Conservation (phyloP, 306 rosid species). For the Malus domestica region DNA sequence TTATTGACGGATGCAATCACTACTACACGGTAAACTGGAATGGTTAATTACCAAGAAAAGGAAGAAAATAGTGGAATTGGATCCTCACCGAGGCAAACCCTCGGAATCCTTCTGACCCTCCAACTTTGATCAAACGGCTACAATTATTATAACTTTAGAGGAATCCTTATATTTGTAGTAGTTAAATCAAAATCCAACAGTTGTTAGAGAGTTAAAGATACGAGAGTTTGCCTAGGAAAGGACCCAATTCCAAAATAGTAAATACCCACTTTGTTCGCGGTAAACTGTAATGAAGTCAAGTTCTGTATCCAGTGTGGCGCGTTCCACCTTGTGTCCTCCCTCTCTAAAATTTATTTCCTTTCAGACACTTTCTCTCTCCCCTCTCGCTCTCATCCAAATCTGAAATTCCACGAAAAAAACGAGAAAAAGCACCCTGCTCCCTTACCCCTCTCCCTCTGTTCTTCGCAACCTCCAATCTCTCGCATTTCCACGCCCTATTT, state of each 20-base stretch:
- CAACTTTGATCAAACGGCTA: no score
- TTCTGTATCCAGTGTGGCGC: constrained; percentile 46
- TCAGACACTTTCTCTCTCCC: not conserved
- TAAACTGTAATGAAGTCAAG: constrained; percentile 32
- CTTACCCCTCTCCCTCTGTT: not conserved
- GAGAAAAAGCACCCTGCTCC: not conserved
- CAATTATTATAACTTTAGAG: no score
- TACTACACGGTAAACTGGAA: no score
- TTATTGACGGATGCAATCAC: no score
- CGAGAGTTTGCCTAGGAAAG: no score
- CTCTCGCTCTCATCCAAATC: not conserved
- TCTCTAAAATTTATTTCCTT: not conserved
- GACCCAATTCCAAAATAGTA: no score
- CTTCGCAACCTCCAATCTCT: constrained; percentile 16
- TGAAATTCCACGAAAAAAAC: not conserved
- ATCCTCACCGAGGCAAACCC: no score
- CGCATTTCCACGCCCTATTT: constrained; percentile 40
- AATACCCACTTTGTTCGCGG: not conserved
- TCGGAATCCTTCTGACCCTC: no score
- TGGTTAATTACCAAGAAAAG: no score
- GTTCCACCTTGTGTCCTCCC: constrained; percentile 31
- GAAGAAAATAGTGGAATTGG: no score
- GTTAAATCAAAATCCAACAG: no score
- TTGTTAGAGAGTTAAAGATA: no score
- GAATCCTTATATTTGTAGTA: accelerated